Evolutionary conservation across 805 yeast genomes (phyloP), one percentile per base, ranked within the genome.

Genomic region (Metschnikowia bowlesiae): DNA sequence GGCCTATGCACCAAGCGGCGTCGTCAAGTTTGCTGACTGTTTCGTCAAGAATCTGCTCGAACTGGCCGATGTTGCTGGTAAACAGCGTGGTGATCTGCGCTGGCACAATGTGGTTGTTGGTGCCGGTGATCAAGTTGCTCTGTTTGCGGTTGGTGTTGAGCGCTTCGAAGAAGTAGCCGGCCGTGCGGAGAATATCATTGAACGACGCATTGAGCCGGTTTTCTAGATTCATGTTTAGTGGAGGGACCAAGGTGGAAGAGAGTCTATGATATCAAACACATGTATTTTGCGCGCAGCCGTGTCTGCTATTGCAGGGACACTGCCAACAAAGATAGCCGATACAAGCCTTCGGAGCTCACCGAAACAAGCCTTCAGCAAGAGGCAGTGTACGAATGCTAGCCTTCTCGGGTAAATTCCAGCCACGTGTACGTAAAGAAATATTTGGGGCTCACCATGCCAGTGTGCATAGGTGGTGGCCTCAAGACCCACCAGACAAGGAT

Each of bases 101-200:
- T 5, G 72, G 66, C 32, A 73, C 69, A 29, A 73, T 57, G 56
- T 70, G 75, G 58, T 68, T 73, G 50, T 71, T 73, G 13, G 71
- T 61, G 1, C 78, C 78, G 1, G 75, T 68, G 28, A 72, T 64
- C 33, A 71, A 57, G 53, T 73, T 73, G 50, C 75, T 68, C 53
- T 70, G 76, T 43, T 65, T 64, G 51, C 66, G 71, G 48, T 71
- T 72, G 54, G 67, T 71, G 56, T 67, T 70, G 51, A 73, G 65
- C 47, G 69, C 65, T 57, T 73, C 78, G 52, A 70, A 72, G 29
- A 73, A 66, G 55, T 70, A 72, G n/a, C 77, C 78, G 0, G 76
- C 64, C 5, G 75, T 63, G 47, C 70, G 67, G 44, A 73, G 68
- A 5, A 73, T 64, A 42, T 73, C 76, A 54, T 70, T 66, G 42